A percentile compares a stretch with the other conserved stretches of the same genome.
phyloP scores from a whole-genome alignment of 805 yeast genomes.

The Yarrowia sp. region DNA sequence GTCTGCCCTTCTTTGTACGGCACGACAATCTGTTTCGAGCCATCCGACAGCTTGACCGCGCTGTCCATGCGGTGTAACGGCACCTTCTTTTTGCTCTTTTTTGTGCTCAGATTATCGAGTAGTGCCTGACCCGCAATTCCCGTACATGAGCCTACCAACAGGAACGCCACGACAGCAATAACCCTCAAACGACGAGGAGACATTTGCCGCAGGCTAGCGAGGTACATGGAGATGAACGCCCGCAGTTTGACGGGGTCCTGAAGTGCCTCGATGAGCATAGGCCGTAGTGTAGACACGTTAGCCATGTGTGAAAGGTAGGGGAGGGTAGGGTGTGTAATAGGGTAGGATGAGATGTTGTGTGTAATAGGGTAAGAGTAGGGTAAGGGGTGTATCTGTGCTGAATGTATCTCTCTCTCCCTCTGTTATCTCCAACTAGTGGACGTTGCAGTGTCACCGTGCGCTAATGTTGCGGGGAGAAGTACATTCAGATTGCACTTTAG shows the following conservation, averaged over 20 bases:
- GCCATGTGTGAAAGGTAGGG: background rate
- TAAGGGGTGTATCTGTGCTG: background rate
- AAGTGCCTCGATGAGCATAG: slow-evolving; percentile 12
- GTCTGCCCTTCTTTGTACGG: slow-evolving; percentile 28
- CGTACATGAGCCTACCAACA: slow-evolving; percentile 15
- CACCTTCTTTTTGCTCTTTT: slow-evolving; percentile 8
- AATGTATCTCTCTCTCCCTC: background rate
- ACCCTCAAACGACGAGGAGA: slow-evolving; percentile 14
- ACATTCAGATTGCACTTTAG: slow-evolving; percentile 1
- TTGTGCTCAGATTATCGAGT: background rate
- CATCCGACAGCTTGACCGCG: slow-evolving; percentile 33
- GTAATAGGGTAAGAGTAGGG: too few species aligned
- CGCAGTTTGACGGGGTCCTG: slow-evolving; percentile 25
- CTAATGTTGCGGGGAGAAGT: slow-evolving; percentile 19
- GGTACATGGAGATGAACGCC: slow-evolving; percentile 21
- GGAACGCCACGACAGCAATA: slow-evolving; percentile 2
- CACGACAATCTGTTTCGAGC: slow-evolving; percentile 35
- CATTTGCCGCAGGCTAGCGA: background rate
- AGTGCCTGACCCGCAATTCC: slow-evolving; percentile 20
- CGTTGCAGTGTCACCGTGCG: background rate
- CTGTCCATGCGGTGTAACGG: slow-evolving; percentile 32
- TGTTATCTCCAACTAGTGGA: background rate
- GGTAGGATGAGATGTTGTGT: too few species aligned
- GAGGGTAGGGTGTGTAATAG: background rate
- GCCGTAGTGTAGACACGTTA: background rate